Evolutionary conservation across 768 basidiomycete genomes (phyloP).

Genomic region (Termitomyces sp.): DNA sequence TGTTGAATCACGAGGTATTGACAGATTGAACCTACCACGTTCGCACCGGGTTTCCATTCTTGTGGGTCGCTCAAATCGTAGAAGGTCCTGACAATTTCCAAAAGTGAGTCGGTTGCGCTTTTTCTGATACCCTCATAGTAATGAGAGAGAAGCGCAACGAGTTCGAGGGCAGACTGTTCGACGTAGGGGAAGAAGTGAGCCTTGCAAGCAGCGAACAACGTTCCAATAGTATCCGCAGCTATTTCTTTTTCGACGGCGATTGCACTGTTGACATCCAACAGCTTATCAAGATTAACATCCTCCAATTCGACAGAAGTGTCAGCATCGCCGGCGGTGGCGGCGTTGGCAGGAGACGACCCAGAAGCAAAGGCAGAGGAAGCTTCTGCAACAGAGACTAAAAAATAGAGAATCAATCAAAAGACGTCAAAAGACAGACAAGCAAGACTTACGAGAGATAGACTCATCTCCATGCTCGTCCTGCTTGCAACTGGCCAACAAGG

Average conservation of each 20-base stretch:
- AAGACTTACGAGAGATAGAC: slow-evolving; percentile 32
- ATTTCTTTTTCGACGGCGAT: slow-evolving; percentile 99
- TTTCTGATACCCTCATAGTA: slow-evolving; percentile 99
- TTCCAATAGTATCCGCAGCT: slow-evolving; percentile 92
- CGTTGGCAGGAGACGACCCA: slow-evolving; percentile 67
- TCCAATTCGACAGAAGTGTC: slow-evolving; percentile 68
- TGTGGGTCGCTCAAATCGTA: slow-evolving; percentile 80
- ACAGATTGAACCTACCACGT: slow-evolving; percentile 41
- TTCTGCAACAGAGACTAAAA: slow-evolving; percentile 47
- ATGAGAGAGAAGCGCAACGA: slow-evolving; percentile 77
- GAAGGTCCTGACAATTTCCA: slow-evolving; percentile 87
- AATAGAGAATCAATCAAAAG: neutral
- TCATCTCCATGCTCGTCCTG: slow-evolving; percentile 80
- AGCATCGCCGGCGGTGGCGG: slow-evolving; percentile 54
- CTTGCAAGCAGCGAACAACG: slow-evolving; percentile 79
- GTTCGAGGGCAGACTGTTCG: slow-evolving; percentile 73
- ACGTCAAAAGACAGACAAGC: neutral
- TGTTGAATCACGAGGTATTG: neutral
- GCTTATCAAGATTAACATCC: slow-evolving; percentile 79
- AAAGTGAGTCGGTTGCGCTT: slow-evolving; percentile 80
- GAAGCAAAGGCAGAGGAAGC: slow-evolving; percentile 62
- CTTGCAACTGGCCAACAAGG: slow-evolving; percentile 75
- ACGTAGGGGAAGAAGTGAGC: slow-evolving; percentile 88
- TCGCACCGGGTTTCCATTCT: slow-evolving; percentile 77
- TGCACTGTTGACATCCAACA: slow-evolving; percentile 90